Evolutionary conservation across 352 stramenopile genomes (phyloP).

Genomic region (Globisporangium parvum): DNA sequence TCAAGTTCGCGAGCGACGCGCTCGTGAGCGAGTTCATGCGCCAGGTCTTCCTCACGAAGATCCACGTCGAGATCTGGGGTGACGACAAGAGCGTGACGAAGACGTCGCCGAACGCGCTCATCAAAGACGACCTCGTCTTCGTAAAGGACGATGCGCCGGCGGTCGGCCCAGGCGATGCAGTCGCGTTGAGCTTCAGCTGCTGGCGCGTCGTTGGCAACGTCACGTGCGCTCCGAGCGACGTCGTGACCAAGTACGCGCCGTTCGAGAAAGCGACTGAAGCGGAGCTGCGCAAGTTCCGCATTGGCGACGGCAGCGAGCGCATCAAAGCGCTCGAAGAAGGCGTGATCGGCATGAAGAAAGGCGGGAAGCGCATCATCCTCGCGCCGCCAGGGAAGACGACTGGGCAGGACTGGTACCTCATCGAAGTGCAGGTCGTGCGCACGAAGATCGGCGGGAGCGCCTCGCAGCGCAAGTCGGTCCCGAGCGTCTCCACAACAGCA

Average conservation of each 20-base stretch:
- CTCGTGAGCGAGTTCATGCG: slow-evolving; percentile 63
- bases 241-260: slow-evolving; percentile 72
- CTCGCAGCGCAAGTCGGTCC: slow-evolving; percentile 26
- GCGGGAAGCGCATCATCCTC: slow-evolving; percentile 84
- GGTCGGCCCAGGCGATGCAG: slow-evolving; percentile 55
- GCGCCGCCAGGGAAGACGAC: slow-evolving; percentile 77
- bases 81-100: slow-evolving; percentile 49
- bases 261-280: slow-evolving; percentile 55
- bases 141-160: slow-evolving; percentile 25
- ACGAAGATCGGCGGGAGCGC: slow-evolving; percentile 38
- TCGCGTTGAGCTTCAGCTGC: slow-evolving; percentile 59
- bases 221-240: slow-evolving; percentile 40
- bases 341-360: slow-evolving; percentile 87
- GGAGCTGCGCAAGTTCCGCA: slow-evolving; percentile 63
- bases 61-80: slow-evolving; percentile 78
- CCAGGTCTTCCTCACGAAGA: slow-evolving; percentile 67
- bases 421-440: slow-evolving; percentile 74
- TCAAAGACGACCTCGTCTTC: slow-evolving; percentile 45
- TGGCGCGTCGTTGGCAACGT: slow-evolving; percentile 77
- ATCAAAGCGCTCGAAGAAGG: slow-evolving; percentile 87
- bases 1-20: slow-evolving; percentile 62
- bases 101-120: slow-evolving; percentile 33
- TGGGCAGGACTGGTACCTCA: slow-evolving; percentile 73
- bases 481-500: slow-evolving; percentile 8
- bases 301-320: slow-evolving; percentile 71